phyloP scores from a whole-genome alignment of 1,284 basidiomycete species.

The Paramarasmius palmivorus region DNA sequence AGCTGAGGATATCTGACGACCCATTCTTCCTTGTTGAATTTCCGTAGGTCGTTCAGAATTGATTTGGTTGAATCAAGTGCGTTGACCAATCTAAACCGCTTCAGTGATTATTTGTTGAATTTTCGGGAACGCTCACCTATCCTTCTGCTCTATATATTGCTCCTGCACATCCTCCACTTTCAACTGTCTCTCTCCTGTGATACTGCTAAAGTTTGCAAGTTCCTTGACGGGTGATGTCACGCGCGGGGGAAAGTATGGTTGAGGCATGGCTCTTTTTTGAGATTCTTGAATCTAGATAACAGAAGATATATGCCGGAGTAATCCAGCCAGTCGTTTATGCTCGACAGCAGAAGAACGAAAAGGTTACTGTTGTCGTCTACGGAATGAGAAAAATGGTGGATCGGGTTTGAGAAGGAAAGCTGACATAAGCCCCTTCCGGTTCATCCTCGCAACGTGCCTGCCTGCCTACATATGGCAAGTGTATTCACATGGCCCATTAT shows the following conservation, averaged over 20 bases:
- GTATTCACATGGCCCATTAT: too few relatives aligned
- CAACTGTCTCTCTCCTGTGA: slow-evolving; percentile 41
- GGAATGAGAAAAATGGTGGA: too few relatives aligned
- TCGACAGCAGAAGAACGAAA: not conserved
- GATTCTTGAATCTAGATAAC: not conserved
- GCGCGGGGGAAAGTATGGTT: slow-evolving; percentile 40
- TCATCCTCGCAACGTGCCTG: too few relatives aligned
- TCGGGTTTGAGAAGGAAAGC: too few relatives aligned
- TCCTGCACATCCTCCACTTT: slow-evolving; percentile 72
- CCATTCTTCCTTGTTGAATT: slow-evolving; percentile 88
- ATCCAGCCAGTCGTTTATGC: not conserved
- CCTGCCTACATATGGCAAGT: too few relatives aligned
- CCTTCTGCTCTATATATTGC: slow-evolving; percentile 69
- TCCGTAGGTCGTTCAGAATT: slow-evolving; percentile 72
- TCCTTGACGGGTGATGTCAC: slow-evolving; percentile 34
- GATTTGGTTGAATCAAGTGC: slow-evolving; percentile 74
- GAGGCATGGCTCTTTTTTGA: slow-evolving; percentile 35
- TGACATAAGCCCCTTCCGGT: too few relatives aligned
- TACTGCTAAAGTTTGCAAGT: slow-evolving; percentile 17
- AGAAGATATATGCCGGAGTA: not conserved
- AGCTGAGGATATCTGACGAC: slow-evolving; percentile 84
- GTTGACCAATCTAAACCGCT: slow-evolving; percentile 58
- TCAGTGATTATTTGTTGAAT: not conserved
- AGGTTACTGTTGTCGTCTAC: too few relatives aligned
- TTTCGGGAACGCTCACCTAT: slow-evolving; percentile 48